A percentile compares a stretch with the other conserved stretches of the same genome.
These are phyloP conservation scores for Termitomyces sp. DNA, from an alignment of 768 basidiomycete genomes.

Conservation along the genomic window DNA sequence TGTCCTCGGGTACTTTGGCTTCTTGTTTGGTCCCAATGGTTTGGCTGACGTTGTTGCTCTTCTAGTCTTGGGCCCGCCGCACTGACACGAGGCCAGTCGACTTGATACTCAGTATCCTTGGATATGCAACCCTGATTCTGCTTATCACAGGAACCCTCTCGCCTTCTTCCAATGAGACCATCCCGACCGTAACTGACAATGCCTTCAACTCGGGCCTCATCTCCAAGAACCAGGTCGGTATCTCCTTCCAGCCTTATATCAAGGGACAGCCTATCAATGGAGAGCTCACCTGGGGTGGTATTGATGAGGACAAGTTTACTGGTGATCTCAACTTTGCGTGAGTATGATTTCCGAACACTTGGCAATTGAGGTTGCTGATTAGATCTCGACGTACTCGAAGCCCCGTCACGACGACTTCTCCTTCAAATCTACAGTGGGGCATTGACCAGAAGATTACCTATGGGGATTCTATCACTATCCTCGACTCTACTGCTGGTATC, in stretches of 20 bases:
- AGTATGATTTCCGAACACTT: constrained; percentile 5
- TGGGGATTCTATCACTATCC: constrained; percentile 38
- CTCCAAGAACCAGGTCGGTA: constrained; percentile 34
- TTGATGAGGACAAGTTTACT: constrained; percentile 39
- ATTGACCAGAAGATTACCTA: constrained; percentile 53
- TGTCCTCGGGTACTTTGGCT: too few species aligned
- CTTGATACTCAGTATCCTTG: not conserved
- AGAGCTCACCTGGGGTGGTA: constrained; percentile 53
- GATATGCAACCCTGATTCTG: not conserved
- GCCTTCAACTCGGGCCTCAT: constrained; percentile 39
- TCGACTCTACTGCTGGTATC: constrained; percentile 47
- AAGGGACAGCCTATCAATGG: too few species aligned
- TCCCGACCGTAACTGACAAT: constrained; percentile 59
- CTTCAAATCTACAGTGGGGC: constrained; percentile 52
- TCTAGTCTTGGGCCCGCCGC: constrained; percentile 62
- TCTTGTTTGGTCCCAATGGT: not conserved
- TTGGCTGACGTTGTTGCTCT: not conserved
- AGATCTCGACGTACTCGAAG: constrained; percentile 20
- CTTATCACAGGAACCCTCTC: constrained; percentile 26
- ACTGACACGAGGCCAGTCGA: too few species aligned
- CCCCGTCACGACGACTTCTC: constrained; percentile 41
- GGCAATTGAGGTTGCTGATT: not conserved
- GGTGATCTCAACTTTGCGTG: constrained; percentile 41
- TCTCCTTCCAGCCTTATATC: constrained; percentile 50
- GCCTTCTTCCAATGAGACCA: constrained; percentile 18